Evolutionary conservation across 768 basidiomycete species (phyloP), one percentile per base, ranked within the genome.

Genomic region (Coprinopsis cinerea): DNA sequence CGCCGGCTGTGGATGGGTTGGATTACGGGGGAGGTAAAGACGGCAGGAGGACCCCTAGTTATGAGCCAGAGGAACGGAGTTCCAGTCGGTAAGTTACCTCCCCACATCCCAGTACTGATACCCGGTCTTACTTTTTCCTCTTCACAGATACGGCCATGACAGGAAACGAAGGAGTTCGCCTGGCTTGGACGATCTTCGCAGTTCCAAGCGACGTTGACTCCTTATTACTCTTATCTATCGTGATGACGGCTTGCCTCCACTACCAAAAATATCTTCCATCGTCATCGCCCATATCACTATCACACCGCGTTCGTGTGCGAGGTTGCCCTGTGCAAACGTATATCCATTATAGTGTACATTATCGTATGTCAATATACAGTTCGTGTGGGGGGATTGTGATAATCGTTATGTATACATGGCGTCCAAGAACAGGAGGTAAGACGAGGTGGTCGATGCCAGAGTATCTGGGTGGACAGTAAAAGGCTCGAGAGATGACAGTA

Each of bases 1-100:
- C 87, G 1, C 85, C 88, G 52, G 88, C 88, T 23, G 87, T 89
- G 11, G 89, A 92, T 60, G 89, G 90, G n/a, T 65, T 92, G 59
- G 90, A 92, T 62, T 92, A 92, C 57, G 89, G 69, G 9, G 68
- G 68, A 13, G 68, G 67, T 13, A 64, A 62, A 30, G 65, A 63
- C 13, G 59, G 88, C 2, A 88, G 76, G 35, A 66, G 82, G 55
- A 85, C 81, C 43, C 76, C 82, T 0, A 82, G 79, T 47, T 76
- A 77, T 17, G 84, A 88, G 55, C 77, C 82, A 27, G 84, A 87
- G 57, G 84, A 86, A 45, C 74, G 83, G 55, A 71, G 74, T 53
- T 75, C 78, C 48, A 74, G 78, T 57, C 74, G 79, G 82, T 77
- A 57, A 61, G 76, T 62, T 6, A n/a, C 32, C 17, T 43, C 23